phyloP scores from a whole-genome alignment of 1,284 basidiomycete genomes.

The Ustilago trichophora region DNA sequence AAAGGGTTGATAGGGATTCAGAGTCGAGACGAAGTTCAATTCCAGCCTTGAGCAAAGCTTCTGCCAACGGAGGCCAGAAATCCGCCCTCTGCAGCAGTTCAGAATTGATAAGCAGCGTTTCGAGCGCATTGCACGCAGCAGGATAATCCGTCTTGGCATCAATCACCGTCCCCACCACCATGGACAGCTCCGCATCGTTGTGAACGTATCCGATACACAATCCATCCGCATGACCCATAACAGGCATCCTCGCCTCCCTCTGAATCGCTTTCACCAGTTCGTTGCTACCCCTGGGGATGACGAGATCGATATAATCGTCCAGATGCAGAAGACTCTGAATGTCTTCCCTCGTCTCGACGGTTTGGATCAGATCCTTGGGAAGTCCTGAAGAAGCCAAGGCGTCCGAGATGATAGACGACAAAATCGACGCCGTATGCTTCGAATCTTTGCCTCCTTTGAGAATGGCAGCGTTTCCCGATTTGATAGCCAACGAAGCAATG shows the following conservation, averaged over 20 bases:
- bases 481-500: slow-evolving; percentile 94
- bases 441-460: slow-evolving; percentile 64
- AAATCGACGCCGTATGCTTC: slow-evolving; percentile 45
- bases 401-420: slow-evolving; percentile 73
- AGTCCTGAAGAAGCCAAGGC: slow-evolving; percentile 76
- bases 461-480: slow-evolving; percentile 77
- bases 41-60: slow-evolving; percentile 74
- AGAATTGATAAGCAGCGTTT: slow-evolving; percentile 87
- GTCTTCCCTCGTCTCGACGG: slow-evolving; percentile 89
- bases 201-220: slow-evolving; percentile 90
- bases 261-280: slow-evolving; percentile 88
- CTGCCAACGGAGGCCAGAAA: slow-evolving; percentile 82
- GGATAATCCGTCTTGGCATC: slow-evolving; percentile 98
- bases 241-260: slow-evolving; percentile 88
- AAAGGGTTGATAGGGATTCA: too few relatives aligned
- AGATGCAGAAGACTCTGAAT: slow-evolving; percentile 85
- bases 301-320: slow-evolving; percentile 93
- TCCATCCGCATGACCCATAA: slow-evolving; percentile 99
- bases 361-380: slow-evolving; percentile 84
- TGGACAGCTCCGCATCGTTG: slow-evolving; percentile 78
- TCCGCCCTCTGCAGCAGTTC: slow-evolving; percentile 55
- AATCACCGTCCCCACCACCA: slow-evolving; percentile 81
- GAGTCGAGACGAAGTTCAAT: slow-evolving; percentile 85
- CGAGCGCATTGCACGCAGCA: slow-evolving; percentile 92
- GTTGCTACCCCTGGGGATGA: slow-evolving; percentile 95